phyloP scores from a whole-genome alignment of 805 yeast genomes.

The Spathaspora sp. region DNA sequence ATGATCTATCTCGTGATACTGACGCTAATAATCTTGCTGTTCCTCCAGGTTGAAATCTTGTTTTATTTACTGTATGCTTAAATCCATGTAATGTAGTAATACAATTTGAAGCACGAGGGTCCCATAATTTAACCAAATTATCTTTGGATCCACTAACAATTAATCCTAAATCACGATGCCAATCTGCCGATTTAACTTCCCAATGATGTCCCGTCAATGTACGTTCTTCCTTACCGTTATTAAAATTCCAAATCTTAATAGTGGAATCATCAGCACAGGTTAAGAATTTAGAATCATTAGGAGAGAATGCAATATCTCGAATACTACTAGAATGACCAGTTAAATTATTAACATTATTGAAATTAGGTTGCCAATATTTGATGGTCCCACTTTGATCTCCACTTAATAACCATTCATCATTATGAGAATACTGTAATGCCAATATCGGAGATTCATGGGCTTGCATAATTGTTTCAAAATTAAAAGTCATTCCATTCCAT shows the following conservation, averaged over 20 bases:
- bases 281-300: constrained; percentile 87
- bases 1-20: constrained; percentile 83
- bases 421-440: constrained; percentile 75
- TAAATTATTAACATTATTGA: constrained; percentile 86
- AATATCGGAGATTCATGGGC: constrained; percentile 93
- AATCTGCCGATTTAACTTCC: constrained; percentile 96
- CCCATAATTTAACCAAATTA: constrained; percentile 92
- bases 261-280: constrained; percentile 91
- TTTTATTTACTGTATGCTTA: constrained; percentile 88
- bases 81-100: constrained; percentile 83
- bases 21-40: constrained; percentile 73
- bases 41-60: constrained; percentile 82
- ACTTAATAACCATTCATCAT: constrained; percentile 90
- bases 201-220: constrained; percentile 90
- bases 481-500: constrained; percentile 95
- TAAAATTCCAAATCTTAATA: constrained; percentile 91
- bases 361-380: constrained; percentile 97
- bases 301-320: constrained; percentile 84
- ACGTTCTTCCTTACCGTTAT: constrained; percentile 79
- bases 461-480: constrained; percentile 96
- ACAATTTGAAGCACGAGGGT: constrained; percentile 77
- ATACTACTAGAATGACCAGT: constrained; percentile 76
- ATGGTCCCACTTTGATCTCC: constrained; percentile 91
- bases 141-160: constrained; percentile 94
- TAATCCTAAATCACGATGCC: constrained; percentile 90